These are phyloP conservation scores for Lumnitzera littorea DNA, from an alignment of 345 rosid genomes.

Conservation along the genomic window DNA sequence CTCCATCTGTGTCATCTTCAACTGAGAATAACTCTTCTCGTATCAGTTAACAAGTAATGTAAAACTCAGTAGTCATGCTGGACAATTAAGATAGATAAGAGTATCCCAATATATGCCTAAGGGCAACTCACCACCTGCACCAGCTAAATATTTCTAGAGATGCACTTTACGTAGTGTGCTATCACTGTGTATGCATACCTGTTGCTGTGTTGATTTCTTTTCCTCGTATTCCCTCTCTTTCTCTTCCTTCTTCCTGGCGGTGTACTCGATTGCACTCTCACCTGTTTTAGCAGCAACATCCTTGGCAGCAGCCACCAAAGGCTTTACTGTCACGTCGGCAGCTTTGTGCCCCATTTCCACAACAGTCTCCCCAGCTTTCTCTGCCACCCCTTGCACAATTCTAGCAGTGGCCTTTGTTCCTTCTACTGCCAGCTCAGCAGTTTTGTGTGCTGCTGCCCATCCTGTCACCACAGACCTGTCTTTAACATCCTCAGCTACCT, in stretches of 20 bases:
- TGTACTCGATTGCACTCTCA: constrained; percentile 51
- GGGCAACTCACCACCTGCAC: not conserved
- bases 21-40: too few relatives aligned
- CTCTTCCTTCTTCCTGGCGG: constrained; percentile 70
- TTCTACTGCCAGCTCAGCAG: constrained; percentile 28
- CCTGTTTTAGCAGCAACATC: constrained; percentile 41
- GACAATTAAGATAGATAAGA: too few relatives aligned
- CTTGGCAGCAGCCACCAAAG: constrained; percentile 52
- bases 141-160: too few relatives aligned
- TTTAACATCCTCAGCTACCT: constrained; percentile 32
- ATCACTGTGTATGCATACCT: constrained; percentile 16
- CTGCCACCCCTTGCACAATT: constrained; percentile 32
- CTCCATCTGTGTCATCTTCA: too few relatives aligned
- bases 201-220: constrained; percentile 15
- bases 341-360: constrained; percentile 51
- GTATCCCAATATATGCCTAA: not conserved
- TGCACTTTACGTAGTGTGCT: not conserved
- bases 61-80: too few relatives aligned
- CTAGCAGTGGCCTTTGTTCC: constrained; percentile 23
- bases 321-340: constrained; percentile 52
- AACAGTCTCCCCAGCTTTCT: constrained; percentile 39
- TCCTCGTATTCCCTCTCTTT: constrained; percentile 34
- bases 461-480: constrained; percentile 54
- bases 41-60: too few relatives aligned
- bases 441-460: constrained; percentile 68